Evolutionary conservation across 2,329 filamentous ascomycete species (phyloP), one percentile per base, ranked within the genome.

Genomic region (Penicillium sp.): DNA sequence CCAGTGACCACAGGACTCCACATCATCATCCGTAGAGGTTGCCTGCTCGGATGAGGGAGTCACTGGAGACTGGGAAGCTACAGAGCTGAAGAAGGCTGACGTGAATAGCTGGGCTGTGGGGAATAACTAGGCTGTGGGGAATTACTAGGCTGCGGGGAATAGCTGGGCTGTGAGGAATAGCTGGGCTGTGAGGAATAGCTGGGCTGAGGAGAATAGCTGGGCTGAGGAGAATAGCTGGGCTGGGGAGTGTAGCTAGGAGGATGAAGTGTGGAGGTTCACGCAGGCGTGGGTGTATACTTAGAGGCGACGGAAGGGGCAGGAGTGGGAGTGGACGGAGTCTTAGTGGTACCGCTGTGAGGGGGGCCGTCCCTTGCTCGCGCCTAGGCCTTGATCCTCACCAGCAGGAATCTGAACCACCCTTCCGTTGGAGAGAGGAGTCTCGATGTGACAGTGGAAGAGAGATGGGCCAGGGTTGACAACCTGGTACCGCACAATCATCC

Each of bases 361-460:
- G 28, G 34, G 23, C 26, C 36, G 29, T 13, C 18, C 39, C 21
- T 39, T 23, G 10, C 23, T 16, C 7, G 33, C 31, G 15, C 29
- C 47, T n/a, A 42, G 42, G 33, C 53, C 57, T 44, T 57, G 54
- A 18, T 62, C 55, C 42, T 62, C 65, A 26, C 57, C 59, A 5
- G 50, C 18, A 1, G 65, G 66, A 41, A 72, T 59, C 18, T 69
- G 60, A 1, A 80, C 67, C 0, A 71, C 72, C 77, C 81, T 80
- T 0, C 76, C 77, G 0, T 76, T 76, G 23, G 66, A 65, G 42
- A 79, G 59, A 65, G 81, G 78, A 7, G 69, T 72, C 56, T 77
- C 70, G 16, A 80, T 74, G 61, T 81, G 78, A 54, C 79, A 81
- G 62, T 81, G 79, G 41, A 81, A 56, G 45, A 81, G 60, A 52